Evolutionary conservation across 768 basidiomycete genomes (phyloP), one percentile per base, ranked within the genome.

Genomic region (Asterophora lycoperdoides): DNA sequence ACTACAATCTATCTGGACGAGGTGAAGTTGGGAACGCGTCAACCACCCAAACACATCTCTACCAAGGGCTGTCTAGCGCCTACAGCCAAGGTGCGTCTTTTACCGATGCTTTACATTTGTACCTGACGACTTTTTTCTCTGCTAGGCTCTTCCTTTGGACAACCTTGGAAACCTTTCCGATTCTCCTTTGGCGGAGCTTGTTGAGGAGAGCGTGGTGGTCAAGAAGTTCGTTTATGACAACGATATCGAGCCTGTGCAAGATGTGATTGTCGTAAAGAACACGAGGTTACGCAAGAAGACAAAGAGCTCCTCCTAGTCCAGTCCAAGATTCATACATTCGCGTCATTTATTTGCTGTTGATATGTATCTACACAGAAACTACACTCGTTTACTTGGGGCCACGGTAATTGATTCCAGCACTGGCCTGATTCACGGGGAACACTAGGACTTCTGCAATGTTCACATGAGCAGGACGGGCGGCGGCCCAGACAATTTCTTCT

Each of bases 401-500:
- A 52, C 80, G 72, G 68, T 85, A 83, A 56, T 70, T 78, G 56
- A 88, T 64, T 18, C 75, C 81, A 19, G 84, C 78, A 52, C 77
- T 73, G 29, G 89, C 89, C 69, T 91, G 89, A 63, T 89, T 89
- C 26, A 84, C 83, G 1, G 89, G 89, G 56, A 89, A 79, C 38
- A 91, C 75, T 48, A 81, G 79, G 9, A 89, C 67, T 60, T 93
- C 86, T 1, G 90, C 92, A 36, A 97, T 77, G 63, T 97, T 93
- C 38, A 97, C 90, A 61, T 95, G 94, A 34, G 89, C 76, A 9
- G 94, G 94, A 35, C 94, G 84, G 9, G 88, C 77, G 15, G 96
- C 95, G 11, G 84, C 84, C 95, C 95, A 99, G 15, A 95, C 93
- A 60, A 99, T 94, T 68, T 98, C 93, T 64, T 99, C 96, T 1